phyloP scores from a whole-genome alignment of 257 asterid genomes.

The Dorcoceras hygrometricum region DNA sequence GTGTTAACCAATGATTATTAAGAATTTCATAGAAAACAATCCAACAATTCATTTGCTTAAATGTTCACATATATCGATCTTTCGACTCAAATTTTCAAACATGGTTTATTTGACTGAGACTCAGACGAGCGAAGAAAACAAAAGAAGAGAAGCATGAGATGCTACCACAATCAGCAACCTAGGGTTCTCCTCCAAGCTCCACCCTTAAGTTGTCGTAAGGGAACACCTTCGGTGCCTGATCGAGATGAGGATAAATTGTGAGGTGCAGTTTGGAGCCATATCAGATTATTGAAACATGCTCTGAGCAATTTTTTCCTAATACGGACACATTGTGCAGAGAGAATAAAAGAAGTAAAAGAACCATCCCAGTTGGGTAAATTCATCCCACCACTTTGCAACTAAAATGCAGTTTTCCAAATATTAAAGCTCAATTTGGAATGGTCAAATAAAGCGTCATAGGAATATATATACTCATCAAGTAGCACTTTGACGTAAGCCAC shows the following conservation, averaged over 20 bases:
- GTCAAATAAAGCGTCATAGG: not conserved
- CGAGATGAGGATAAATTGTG: not conserved
- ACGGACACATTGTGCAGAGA: not conserved
- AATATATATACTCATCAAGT: not conserved
- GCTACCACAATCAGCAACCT: conserved; percentile 3
- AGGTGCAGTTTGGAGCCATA: not conserved
- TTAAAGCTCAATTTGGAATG: not conserved
- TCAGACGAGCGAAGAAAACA: not conserved
- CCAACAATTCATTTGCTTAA: not conserved
- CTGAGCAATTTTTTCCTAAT: not conserved
- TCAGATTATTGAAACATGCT: not conserved
- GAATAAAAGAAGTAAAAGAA: not conserved
- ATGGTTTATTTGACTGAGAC: conserved; percentile 20
- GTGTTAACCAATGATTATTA: not conserved
- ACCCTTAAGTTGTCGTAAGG: conserved; percentile 78
- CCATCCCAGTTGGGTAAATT: not conserved
- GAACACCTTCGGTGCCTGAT: conserved; percentile 61
- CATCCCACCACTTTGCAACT: not conserved
- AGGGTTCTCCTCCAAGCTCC: conserved; percentile 74
- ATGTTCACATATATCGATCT: not conserved
- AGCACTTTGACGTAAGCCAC: not conserved
- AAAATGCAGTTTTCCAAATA: not conserved
- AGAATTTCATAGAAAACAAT: not conserved
- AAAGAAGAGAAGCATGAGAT: not conserved
- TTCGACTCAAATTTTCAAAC: not conserved